Base-by-base conservation (phyloP, 441 rosid species). In the Monsonia emarginata region DNA sequence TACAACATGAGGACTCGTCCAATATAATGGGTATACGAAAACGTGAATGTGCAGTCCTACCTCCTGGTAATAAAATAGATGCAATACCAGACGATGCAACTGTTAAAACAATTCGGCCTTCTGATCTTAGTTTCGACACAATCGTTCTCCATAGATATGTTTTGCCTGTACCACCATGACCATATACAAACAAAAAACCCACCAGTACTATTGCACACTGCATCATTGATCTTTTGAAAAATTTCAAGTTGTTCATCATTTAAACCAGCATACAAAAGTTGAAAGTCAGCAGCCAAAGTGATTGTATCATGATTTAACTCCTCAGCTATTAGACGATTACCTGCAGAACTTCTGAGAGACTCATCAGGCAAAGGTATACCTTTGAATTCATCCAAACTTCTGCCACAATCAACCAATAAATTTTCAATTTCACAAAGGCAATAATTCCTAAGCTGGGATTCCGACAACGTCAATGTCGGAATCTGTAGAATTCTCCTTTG, bases 151-250 rank as follows among this genome's bases (percentile, higher is more conserved):
- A 68, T 0, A 28, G n/a, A 22, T 14, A 68, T 2, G 34, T 48
- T 36, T 68, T 46, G 6, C 34, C 46, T 4, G 46, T 60, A 8
- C 72, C 66, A 1, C 72, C 65, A 61, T 22, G 59, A 1, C 48
- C 61, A 18, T 61, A 26, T 5, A 61, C 28, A 8, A 68, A 46
- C 8, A 22, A 26, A 22, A n/a, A 30, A 18, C 21, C 48, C 9
- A 14, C 66, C 66, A 40, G 13, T 16, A 0, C 26, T 28, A 7
- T 8, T 30, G 11, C 46, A 10, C 8, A 59, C 56, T 52, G 52
- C 19, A 36, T 61, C 5, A 7, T 21, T 30, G 14, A 68, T 54
- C 3, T 11, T 14, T 7, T 68, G 28, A 14, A 9, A 40, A 16
- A 28, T 31, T 26, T 21, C 22, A 5, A n/a, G 2, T 46, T 46